These are phyloP conservation scores for Arxiozyma bovina DNA, from an alignment of 1,139 yeast species.

Conservation along the genomic window DNA sequence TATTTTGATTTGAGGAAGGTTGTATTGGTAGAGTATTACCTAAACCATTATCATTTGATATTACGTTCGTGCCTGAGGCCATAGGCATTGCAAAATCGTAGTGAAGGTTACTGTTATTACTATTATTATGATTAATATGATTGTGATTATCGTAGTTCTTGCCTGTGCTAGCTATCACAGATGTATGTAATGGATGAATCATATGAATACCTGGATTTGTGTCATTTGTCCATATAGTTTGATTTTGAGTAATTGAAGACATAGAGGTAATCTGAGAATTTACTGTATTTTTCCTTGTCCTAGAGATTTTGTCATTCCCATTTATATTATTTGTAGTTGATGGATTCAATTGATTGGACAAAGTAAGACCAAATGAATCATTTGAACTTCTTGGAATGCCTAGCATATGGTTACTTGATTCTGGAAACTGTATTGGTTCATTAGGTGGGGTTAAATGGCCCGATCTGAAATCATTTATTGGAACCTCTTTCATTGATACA, in stretches of 20 bases:
- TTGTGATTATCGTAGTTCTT: constrained; percentile 2
- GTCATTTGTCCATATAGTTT: constrained; percentile 23
- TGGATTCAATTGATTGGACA: constrained; percentile 8
- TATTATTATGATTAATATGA: neutral
- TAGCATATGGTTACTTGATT: constrained; percentile 16
- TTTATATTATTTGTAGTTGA: neutral
- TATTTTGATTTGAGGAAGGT: constrained; percentile 13
- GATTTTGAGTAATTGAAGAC: constrained; percentile 23
- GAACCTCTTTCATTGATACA: neutral
- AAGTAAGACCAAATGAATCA: constrained; percentile 23
- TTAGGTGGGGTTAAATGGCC: constrained; percentile 24
- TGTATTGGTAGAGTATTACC: constrained; percentile 9
- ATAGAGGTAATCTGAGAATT: constrained; percentile 30
- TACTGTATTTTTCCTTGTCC: constrained; percentile 30
- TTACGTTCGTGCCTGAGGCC: constrained; percentile 1
- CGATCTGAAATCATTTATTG: constrained; percentile 4
- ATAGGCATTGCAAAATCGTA: constrained; percentile 10
- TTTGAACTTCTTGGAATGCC: constrained; percentile 24
- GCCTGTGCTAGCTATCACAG: constrained; percentile 4
- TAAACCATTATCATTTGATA: constrained; percentile 8
- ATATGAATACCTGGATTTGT: constrained; percentile 4
- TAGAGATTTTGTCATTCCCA: constrained; percentile 14
- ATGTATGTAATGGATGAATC: constrained; percentile 11
- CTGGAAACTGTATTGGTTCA: constrained; percentile 24
- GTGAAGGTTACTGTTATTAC: constrained; percentile 12